A percentile compares a stretch with the other conserved stretches of the same genome.
phyloP scores from a whole-genome alignment of 2,329 filamentous ascomycete species.

The Gyromitra esculenta region DNA sequence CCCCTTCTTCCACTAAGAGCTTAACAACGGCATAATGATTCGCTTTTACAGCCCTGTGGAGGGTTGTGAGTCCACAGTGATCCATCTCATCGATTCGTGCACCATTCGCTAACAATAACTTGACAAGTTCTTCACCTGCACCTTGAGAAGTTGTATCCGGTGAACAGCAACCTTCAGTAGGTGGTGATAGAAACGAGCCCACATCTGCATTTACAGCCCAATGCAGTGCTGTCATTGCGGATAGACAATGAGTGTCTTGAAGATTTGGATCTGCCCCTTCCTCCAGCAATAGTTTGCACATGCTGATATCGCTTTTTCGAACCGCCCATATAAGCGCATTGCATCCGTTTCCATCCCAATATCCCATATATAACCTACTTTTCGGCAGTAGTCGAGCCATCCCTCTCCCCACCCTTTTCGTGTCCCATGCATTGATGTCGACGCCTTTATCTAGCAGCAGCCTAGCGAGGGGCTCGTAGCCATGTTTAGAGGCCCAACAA shows the following conservation, averaged over 20 bases:
- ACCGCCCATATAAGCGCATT: conserved; percentile 7
- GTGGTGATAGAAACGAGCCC: background rate
- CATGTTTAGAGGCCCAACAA: conserved; percentile 29
- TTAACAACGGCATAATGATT: conserved; percentile 3
- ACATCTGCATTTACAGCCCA: conserved; percentile 9
- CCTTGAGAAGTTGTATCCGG: background rate
- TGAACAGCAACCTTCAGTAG: background rate
- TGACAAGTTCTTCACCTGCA: conserved; percentile 3
- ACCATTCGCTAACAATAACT: background rate
- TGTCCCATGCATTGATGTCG: conserved; percentile 5
- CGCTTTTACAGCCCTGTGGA: background rate
- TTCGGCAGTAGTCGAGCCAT: background rate
- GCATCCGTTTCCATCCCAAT: background rate
- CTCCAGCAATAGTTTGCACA: conserved; percentile 5
- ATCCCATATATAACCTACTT: conserved; percentile 2
- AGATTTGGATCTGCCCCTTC: conserved; percentile 1
- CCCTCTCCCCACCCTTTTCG: background rate
- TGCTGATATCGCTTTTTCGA: background rate
- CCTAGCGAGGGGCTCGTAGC: conserved; percentile 16
- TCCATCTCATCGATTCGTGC: background rate
- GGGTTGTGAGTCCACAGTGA: background rate
- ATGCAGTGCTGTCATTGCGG: background rate
- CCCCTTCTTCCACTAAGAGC: background rate
- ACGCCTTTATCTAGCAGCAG: conserved; percentile 7
- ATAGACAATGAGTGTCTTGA: background rate